Base-by-base conservation (phyloP, 169 alveolate species). In the Cryptosporidium baileyi region DNA sequence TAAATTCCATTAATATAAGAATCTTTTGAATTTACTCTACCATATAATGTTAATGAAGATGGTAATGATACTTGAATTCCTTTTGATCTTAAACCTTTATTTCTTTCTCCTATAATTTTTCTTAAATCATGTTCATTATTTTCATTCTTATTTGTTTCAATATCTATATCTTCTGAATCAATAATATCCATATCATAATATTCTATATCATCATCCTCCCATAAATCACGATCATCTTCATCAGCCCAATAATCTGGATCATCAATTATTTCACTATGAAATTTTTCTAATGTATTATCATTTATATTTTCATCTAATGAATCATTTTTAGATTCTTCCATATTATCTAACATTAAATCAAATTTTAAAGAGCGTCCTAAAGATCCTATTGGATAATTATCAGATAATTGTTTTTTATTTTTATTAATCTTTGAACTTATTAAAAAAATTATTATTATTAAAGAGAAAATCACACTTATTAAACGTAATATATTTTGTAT, bases 161-260 rank as follows among this genome's bases (percentile, higher is more conserved):
- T 22, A 13, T 44, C 44, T 15, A 63, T 41, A 2, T 67, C 82
- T 26, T 74, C 85, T 8, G 85, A 74, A 17, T 43, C 26, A 28
- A 74, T 15, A n/a, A 74, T 74, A n/a, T 74, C 85, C 85, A 74
- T 57, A 22, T 74, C 85, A 36, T 52, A 74, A n/a, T 54, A 74
- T 22, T 74, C 85, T 3, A 52, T 67, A 17, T 7, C 22, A 36
- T 74, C 85, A 26, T 74, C 85, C 0, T 54, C 67, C 85, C 85
- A 74, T 24, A 74, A 59, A 36, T 74, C 85, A 8, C 24, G 26
- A 19, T 74, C 85, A 54, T 74, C 44, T 9, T 74, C 67, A 41
- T 74, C 85, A 9, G 85, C 85, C 85, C 85, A 74, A 24, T 74
- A 74, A 9, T 74, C 85, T 52, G 85, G 85, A 24, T 74, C 67